A percentile compares a stretch with the other conserved stretches of the same genome.
Evolutionary conservation across 129 eudicot species (phyloP).

Genomic region (Pittosporum tobira): DNA sequence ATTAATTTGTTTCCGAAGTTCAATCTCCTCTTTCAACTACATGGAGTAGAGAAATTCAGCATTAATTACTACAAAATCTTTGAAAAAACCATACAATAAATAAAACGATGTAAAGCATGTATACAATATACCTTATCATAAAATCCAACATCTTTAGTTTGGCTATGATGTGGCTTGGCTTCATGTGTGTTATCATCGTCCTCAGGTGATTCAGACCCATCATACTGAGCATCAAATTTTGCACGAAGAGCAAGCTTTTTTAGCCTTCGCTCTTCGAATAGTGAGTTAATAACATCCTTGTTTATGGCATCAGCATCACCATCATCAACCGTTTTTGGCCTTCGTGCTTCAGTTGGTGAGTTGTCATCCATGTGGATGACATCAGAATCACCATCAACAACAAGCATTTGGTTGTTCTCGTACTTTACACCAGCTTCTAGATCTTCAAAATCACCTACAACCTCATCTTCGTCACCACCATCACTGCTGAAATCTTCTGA

Average conservation of each 20-base stretch:
- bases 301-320: conserved; percentile 9
- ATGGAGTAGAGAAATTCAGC: conserved; percentile 1
- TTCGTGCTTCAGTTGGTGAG: conserved; percentile 51
- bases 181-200: conserved; percentile 38
- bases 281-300: conserved; percentile 29
- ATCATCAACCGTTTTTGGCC: conserved; percentile 22
- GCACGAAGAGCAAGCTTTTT: conserved; percentile 97
- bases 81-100: background rate
- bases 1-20: conserved; percentile 75
- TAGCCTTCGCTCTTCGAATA: conserved; percentile 55
- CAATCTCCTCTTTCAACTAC: conserved; percentile 85
- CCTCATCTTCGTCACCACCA: conserved; percentile 46
- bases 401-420: conserved; percentile 26
- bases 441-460: conserved; percentile 79
- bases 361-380: conserved; percentile 5
- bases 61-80: background rate
- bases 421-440: conserved; percentile 64
- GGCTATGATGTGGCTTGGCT: conserved; percentile 31
- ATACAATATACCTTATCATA: conserved; percentile 71
- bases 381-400: conserved; percentile 15
- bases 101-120: conserved; percentile 4
- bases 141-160: conserved; percentile 54
- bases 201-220: conserved; percentile 62
- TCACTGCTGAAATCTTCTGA: conserved; percentile 29
- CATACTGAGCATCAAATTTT: conserved; percentile 69